These are phyloP conservation scores for Flaveria linearis DNA, from an alignment of 129 eudicot genomes.

Conservation along the genomic window DNA sequence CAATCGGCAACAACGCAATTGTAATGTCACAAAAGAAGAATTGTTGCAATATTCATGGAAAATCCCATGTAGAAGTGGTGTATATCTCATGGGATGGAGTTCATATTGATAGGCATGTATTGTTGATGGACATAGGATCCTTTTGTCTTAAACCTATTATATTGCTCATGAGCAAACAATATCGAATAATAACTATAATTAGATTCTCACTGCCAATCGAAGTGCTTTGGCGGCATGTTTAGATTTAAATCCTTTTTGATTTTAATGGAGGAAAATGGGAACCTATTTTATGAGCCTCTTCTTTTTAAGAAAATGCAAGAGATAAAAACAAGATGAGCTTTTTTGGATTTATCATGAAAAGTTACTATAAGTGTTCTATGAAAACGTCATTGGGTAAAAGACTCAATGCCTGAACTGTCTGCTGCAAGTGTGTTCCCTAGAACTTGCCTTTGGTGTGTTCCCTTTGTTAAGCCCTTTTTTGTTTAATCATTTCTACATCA, in stretches of 20 bases:
- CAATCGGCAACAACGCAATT: neutral
- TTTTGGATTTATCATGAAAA: no score
- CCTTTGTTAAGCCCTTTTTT: neutral
- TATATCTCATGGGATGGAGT: neutral
- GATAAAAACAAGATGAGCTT: no score
- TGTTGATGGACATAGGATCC: neutral
- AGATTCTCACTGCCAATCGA: no score
- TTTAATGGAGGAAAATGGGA: no score
- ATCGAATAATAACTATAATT: no score
- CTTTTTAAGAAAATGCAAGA: no score
- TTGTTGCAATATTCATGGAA: neutral
- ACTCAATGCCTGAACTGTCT: neutral
- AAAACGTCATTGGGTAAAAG: neutral
- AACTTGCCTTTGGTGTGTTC: neutral
- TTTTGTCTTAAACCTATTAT: neutral
- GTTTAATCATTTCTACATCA: neutral
- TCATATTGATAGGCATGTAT: neutral
- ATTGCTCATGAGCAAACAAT: neutral
- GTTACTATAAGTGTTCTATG: no score
- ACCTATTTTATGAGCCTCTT: no score
- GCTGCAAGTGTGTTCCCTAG: conserved; percentile 12
- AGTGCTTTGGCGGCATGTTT: no score
- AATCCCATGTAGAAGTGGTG: neutral
- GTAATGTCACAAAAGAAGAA: neutral
- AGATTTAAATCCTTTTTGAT: no score